A percentile compares a stretch with the other conserved stretches of the same genome.
Evolutionary conservation across 2,329 filamentous ascomycete genomes (phyloP).

Genomic region (Pseudocercospora fijiensis): DNA sequence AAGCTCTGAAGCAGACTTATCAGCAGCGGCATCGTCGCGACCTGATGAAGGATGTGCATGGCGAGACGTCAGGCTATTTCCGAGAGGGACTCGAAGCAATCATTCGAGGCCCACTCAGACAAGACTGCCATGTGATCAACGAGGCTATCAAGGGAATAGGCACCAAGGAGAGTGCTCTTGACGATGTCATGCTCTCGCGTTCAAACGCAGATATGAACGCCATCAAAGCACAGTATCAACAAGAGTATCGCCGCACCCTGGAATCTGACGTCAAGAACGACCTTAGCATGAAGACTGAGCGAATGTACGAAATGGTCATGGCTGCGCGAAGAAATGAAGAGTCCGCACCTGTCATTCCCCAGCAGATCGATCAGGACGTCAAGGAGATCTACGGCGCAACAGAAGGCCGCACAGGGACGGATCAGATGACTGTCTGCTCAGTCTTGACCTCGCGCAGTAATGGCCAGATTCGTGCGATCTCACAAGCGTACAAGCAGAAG

Average conservation of each 20-base stretch:
- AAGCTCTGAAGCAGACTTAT: constrained; percentile 67
- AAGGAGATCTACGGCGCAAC: constrained; percentile 74
- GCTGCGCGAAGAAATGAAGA: constrained; percentile 75
- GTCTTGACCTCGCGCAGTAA: constrained; percentile 75
- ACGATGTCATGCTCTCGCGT: constrained; percentile 79
- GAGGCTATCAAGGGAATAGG: constrained; percentile 75
- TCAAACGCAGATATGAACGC: constrained; percentile 84
- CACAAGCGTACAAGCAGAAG: constrained; percentile 68
- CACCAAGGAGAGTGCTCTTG: constrained; percentile 81
- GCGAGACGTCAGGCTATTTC: constrained; percentile 72
- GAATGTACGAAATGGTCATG: constrained; percentile 80
- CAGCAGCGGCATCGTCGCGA: constrained; percentile 63
- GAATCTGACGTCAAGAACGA: constrained; percentile 74
- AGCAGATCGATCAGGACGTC: constrained; percentile 73
- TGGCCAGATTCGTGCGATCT: constrained; percentile 79
- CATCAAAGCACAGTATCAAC: constrained; percentile 77
- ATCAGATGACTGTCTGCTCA: constrained; percentile 73
- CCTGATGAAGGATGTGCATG: constrained; percentile 71
- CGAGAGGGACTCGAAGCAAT: constrained; percentile 72
- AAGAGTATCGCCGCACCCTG: constrained; percentile 64
- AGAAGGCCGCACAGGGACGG: constrained; percentile 63
- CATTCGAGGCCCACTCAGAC: constrained; percentile 72
- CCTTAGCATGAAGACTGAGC: constrained; percentile 79
- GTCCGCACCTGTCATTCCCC: constrained; percentile 67
- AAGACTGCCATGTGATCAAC: constrained; percentile 70